Conservation (phyloP, 441 rosid species). For the Adansonia rubrostipa region DNA sequence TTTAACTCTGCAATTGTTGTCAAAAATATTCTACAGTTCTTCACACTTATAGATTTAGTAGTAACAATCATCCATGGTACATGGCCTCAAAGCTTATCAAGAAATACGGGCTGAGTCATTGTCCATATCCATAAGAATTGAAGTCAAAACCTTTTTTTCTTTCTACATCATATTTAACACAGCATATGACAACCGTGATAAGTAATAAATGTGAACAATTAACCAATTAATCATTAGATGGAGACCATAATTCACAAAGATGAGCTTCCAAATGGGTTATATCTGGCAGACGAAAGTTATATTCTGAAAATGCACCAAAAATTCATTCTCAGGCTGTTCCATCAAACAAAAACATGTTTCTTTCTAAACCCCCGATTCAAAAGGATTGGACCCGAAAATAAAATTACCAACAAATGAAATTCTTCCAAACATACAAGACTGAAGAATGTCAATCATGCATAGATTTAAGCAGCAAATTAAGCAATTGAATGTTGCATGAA, state of each 20-base stretch:
- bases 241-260: background rate
- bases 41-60: background rate
- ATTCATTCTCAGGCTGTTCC: background rate
- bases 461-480: background rate
- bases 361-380: background rate
- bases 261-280: background rate
- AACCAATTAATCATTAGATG: background rate
- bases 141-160: constrained; percentile 2
- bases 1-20: background rate
- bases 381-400: background rate
- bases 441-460: constrained; percentile 3
- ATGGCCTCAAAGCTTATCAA: background rate
- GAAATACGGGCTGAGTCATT: background rate
- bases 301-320: constrained; percentile 4
- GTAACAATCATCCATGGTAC: background rate
- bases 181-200: background rate
- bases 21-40: constrained; percentile 8
- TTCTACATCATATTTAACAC: background rate
- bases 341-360: constrained; percentile 1
- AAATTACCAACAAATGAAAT: background rate
- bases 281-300: background rate
- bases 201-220: background rate
- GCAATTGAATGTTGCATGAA: constrained; percentile 10
- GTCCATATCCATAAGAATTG: background rate
- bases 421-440: background rate